phyloP scores from a whole-genome alignment of 2,329 filamentous ascomycete genomes.

The Alternaria consortialis region DNA sequence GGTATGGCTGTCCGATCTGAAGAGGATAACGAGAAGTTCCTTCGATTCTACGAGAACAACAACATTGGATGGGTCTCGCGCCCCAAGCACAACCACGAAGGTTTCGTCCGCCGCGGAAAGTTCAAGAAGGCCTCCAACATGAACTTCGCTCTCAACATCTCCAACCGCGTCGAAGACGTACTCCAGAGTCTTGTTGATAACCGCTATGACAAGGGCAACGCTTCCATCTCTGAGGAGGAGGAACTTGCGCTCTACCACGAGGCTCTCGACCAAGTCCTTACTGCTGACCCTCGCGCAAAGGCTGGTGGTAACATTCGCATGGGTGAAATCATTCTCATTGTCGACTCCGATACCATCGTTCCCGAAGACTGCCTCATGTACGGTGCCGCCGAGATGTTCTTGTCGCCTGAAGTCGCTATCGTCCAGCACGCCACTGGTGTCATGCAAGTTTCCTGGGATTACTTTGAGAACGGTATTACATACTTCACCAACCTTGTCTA shows the following conservation, averaged over 20 bases:
- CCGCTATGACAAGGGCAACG: conserved; percentile 19
- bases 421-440: conserved; percentile 74
- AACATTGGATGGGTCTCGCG: conserved; percentile 59
- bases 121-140: conserved; percentile 69
- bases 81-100: conserved; percentile 52
- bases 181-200: conserved; percentile 61
- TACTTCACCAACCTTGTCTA: conserved; percentile 82
- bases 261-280: conserved; percentile 68
- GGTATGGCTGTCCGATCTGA: conserved; percentile 68
- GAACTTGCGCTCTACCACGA: conserved; percentile 43
- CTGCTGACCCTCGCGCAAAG: conserved; percentile 73
- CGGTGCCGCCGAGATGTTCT: conserved; percentile 81
- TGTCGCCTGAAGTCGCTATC: conserved; percentile 78
- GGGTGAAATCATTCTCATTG: conserved; percentile 80
- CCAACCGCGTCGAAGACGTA: conserved; percentile 68
- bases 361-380: conserved; percentile 80
- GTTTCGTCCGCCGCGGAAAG: conserved; percentile 39
- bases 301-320: conserved; percentile 85
- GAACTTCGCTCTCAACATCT: conserved; percentile 72
- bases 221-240: conserved; percentile 41
- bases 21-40: conserved; percentile 53
- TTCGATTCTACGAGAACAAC: conserved; percentile 58
- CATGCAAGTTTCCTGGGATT: conserved; percentile 75
- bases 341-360: conserved; percentile 33
- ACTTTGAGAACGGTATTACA: conserved; percentile 78